Evolutionary conservation across 129 eudicot species (phyloP).

Genomic region (Tagetes patula): DNA sequence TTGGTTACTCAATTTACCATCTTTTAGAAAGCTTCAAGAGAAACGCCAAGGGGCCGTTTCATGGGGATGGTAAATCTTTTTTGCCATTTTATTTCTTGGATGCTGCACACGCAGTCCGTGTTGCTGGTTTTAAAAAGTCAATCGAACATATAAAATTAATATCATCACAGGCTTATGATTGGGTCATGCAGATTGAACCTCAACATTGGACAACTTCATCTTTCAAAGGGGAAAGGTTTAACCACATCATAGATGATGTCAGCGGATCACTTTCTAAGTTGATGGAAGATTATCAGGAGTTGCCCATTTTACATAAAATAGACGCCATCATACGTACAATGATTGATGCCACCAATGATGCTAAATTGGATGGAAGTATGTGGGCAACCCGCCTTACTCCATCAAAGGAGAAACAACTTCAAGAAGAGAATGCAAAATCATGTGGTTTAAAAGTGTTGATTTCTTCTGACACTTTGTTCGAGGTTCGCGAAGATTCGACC

Average conservation of each 20-base stretch:
- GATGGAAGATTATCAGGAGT: conserved; percentile 53
- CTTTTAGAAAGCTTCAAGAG: conserved; percentile 64
- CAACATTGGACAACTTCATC: conserved; percentile 58
- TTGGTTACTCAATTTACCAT: conserved; percentile 74
- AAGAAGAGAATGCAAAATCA: conserved; percentile 50
- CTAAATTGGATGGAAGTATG: conserved; percentile 45
- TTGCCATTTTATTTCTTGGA: conserved; percentile 54
- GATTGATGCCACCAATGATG: conserved; percentile 39
- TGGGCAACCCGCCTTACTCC: conserved; percentile 70
- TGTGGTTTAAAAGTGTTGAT: conserved; percentile 57
- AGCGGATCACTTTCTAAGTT: conserved; percentile 43
- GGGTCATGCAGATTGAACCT: conserved; percentile 72
- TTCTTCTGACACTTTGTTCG: conserved; percentile 68
- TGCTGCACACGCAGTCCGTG: conserved; percentile 70
- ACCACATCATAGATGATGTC: conserved; percentile 50
- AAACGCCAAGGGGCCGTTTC: conserved; percentile 56
- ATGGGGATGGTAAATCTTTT: conserved; percentile 63
- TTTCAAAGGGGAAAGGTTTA: conserved; percentile 63
- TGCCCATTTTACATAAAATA: conserved; percentile 59
- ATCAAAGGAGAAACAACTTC: conserved; percentile 50
- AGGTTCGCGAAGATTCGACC: conserved; percentile 71
- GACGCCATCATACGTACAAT: conserved; percentile 52
- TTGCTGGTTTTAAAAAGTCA: conserved; percentile 45
- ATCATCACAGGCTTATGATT: conserved; percentile 66
- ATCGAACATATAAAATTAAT: conserved; percentile 60